These are phyloP conservation scores for Mycena belliarum DNA, from an alignment of 768 basidiomycete genomes.

Conservation along the genomic window DNA sequence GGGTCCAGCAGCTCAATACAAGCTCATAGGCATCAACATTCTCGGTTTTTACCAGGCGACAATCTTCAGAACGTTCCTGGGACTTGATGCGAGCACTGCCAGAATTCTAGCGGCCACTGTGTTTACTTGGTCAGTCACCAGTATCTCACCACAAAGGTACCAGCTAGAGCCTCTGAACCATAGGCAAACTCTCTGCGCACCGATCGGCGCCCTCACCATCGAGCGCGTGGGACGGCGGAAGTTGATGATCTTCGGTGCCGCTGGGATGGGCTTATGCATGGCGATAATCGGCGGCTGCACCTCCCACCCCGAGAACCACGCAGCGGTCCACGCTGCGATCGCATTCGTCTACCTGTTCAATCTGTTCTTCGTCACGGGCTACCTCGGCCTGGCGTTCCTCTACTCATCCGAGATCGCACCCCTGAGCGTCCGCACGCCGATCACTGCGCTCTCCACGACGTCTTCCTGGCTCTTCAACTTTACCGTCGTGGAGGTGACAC, in stretches of 20 bases:
- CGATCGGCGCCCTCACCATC: constrained; percentile 21
- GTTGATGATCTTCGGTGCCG: constrained; percentile 20
- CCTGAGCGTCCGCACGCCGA: constrained; percentile 18
- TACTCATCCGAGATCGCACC: constrained; percentile 22
- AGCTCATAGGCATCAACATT: constrained; percentile 14
- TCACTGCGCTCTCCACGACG: constrained; percentile 20
- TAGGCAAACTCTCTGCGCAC: constrained; percentile 21
- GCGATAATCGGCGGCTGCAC: constrained; percentile 14
- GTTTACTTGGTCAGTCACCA: constrained; percentile 14
- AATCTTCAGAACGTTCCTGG: constrained; percentile 16
- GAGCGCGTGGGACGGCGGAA: constrained; percentile 20
- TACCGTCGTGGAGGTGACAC: constrained; percentile 21
- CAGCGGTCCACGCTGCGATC: constrained; percentile 21
- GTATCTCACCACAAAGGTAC: background rate
- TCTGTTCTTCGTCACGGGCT: constrained; percentile 20
- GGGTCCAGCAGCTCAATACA: no score
- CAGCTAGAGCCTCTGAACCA: background rate
- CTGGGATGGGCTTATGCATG: constrained; percentile 23
- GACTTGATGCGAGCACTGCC: constrained; percentile 13
- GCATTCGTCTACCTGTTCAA: constrained; percentile 23
- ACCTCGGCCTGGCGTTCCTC: constrained; percentile 23
- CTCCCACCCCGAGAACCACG: constrained; percentile 10
- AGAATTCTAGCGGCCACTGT: constrained; percentile 18
- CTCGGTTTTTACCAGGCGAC: constrained; percentile 22
- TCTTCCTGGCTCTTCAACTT: constrained; percentile 23